Percentiles rank a stretch among this genome's conserved stretches.
Conservation (phyloP, 2,329 filamentous ascomycete genomes). For the Tolypocladium tundrense region DNA sequence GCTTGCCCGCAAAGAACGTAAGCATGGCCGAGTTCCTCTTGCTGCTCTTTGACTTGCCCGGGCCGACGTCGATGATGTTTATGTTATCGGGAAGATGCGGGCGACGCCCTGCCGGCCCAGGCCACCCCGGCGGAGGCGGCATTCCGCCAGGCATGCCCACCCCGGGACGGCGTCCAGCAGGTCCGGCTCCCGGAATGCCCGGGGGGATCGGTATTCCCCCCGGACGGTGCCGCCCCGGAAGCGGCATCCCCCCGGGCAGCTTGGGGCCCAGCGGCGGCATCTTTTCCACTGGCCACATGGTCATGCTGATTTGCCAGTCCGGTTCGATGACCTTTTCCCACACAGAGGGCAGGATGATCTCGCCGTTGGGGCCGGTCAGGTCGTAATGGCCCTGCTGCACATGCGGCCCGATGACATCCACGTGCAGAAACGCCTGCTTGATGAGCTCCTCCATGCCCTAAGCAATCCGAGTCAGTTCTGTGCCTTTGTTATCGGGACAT, state of each 20-base stretch:
- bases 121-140: constrained; percentile 8
- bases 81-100: background rate
- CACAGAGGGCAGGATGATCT: constrained; percentile 68
- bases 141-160: constrained; percentile 2
- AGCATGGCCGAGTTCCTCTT: constrained; percentile 9
- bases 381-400: constrained; percentile 75
- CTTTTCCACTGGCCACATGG: constrained; percentile 50
- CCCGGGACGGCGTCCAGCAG: constrained; percentile 1
- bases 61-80: constrained; percentile 8
- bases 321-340: constrained; percentile 77
- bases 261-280: constrained; percentile 15
- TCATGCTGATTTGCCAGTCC: constrained; percentile 46
- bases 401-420: constrained; percentile 65
- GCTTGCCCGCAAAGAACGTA: constrained; percentile 10
- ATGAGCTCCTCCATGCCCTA: constrained; percentile 83
- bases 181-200: background rate
- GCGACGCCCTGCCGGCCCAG: background rate
- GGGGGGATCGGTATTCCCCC: constrained; percentile 2
- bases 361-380: constrained; percentile 65
- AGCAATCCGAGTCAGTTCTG: constrained; percentile 3
- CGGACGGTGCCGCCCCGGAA: constrained; percentile 5
- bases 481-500: background rate
- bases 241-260: constrained; percentile 9
- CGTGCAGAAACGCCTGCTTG: constrained; percentile 71
- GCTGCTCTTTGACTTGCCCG: constrained; percentile 5